Evolutionary conservation across 345 rosid genomes (phyloP).

Genomic region (Schrenkiella parvula): DNA sequence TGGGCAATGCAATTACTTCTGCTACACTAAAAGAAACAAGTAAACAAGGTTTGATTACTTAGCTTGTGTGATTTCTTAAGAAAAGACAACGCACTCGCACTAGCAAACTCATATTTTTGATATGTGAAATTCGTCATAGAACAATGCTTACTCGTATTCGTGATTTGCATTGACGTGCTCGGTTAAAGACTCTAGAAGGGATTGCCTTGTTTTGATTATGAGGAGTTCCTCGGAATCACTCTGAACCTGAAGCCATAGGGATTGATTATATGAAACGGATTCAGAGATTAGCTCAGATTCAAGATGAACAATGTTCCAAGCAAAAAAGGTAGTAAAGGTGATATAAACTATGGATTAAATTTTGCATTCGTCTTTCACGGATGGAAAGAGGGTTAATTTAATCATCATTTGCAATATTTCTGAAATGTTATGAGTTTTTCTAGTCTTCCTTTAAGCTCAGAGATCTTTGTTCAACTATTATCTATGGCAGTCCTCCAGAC

Average conservation of each 20-base stretch:
- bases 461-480: not conserved
- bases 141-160: constrained; percentile 77
- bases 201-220: constrained; percentile 85
- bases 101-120: not conserved
- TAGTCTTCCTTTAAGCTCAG: not conserved
- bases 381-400: constrained; percentile 12
- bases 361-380: not conserved
- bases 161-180: constrained; percentile 93
- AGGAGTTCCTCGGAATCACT: constrained; percentile 85
- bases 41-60: not conserved
- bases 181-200: constrained; percentile 69
- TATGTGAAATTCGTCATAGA: not conserved
- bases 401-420: not conserved
- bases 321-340: not conserved
- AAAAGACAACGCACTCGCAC: not conserved
- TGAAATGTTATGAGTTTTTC: not conserved
- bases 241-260: constrained; percentile 51
- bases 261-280: not conserved
- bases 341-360: not conserved
- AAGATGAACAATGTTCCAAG: constrained; percentile 3
- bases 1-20: constrained; percentile 89
- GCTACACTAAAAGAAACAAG: constrained; percentile 51
- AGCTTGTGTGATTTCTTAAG: not conserved
- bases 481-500: not conserved
- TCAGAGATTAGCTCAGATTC: not conserved